Percentiles rank a stretch among this genome's conserved stretches.
phyloP scores from a whole-genome alignment of 1,284 basidiomycete genomes.

The Rhodotorula sp. region DNA sequence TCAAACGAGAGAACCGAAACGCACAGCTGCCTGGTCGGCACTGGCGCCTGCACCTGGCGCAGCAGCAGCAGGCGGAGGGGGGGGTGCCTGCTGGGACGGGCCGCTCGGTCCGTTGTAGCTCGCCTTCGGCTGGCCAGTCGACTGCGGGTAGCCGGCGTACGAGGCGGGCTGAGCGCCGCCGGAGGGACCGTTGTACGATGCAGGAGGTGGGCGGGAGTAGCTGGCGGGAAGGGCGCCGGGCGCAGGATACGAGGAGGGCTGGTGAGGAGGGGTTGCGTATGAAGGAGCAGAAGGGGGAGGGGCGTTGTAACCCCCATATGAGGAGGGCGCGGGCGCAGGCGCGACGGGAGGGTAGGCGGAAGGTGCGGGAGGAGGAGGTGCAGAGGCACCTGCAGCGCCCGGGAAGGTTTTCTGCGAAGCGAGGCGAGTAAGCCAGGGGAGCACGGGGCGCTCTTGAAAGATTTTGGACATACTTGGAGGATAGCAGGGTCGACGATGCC shows the following conservation, averaged over 20 bases:
- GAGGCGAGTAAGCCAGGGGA: background rate
- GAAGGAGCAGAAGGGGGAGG: conserved; percentile 7
- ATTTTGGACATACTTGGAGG: conserved; percentile 63
- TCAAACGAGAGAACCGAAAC: too few species aligned
- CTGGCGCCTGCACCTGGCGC: conserved; percentile 30
- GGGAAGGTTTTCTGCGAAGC: conserved; percentile 60
- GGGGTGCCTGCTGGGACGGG: too few species aligned
- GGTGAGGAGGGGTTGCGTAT: conserved; percentile 18
- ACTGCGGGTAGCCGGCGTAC: background rate
- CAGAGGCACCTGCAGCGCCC: conserved; percentile 1
- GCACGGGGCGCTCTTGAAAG: background rate
- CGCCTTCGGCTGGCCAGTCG: background rate
- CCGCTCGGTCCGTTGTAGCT: conserved; percentile 6
- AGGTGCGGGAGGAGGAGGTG: conserved; percentile 1
- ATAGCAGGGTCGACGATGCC: conserved; percentile 89
- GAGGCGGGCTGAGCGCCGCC: background rate
- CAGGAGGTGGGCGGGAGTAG: conserved; percentile 4
- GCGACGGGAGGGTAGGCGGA: conserved; percentile 5
- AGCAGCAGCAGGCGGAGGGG: background rate
- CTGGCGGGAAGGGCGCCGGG: background rate
- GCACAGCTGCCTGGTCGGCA: conserved; percentile 43
- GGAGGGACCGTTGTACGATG: conserved; percentile 14
- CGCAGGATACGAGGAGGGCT: background rate
- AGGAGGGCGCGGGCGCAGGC: conserved; percentile 2
- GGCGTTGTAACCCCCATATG: conserved; percentile 24